Evolutionary conservation across 495 filamentous ascomycete genomes (phyloP).

Genomic region (Chaetomidium leptoderma): DNA sequence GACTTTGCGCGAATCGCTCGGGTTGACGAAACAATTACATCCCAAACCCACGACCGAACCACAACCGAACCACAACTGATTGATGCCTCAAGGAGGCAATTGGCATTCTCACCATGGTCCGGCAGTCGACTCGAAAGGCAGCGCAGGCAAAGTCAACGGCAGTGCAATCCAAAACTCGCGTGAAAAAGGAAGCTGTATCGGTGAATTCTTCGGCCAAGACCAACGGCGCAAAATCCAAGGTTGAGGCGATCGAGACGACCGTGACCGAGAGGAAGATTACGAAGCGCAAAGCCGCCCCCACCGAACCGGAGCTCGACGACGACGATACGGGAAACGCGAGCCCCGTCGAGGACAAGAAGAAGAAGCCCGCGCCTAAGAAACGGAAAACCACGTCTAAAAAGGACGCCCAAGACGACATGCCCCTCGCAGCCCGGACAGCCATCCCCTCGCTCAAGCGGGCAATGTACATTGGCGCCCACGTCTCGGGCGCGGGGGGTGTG

Average conservation of each 20-base stretch:
- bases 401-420: constrained; percentile 50
- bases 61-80: not conserved
- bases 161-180: not conserved
- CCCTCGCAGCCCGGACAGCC: constrained; percentile 62
- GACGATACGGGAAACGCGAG: constrained; percentile 22
- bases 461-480: constrained; percentile 89
- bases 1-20: not conserved
- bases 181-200: not conserved
- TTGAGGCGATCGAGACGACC: constrained; percentile 15
- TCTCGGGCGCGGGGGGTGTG: constrained; percentile 83
- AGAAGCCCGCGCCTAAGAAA: constrained; percentile 41
- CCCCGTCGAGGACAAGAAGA: constrained; percentile 23
- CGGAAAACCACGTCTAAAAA: constrained; percentile 46
- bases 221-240: constrained; percentile 12
- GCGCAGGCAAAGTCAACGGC: constrained; percentile 8
- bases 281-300: constrained; percentile 36
- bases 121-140: constrained; percentile 17
- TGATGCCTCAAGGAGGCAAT: not conserved
- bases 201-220: constrained; percentile 7
- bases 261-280: constrained; percentile 20
- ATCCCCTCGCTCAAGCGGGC: constrained; percentile 55
- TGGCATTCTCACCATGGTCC: constrained; percentile 1
- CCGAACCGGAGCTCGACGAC: constrained; percentile 25
- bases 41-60: no score
- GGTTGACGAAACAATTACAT: not conserved